These are phyloP conservation scores for Aspergillus steynii DNA, from an alignment of 495 filamentous ascomycete genomes.

Conservation along the genomic window DNA sequence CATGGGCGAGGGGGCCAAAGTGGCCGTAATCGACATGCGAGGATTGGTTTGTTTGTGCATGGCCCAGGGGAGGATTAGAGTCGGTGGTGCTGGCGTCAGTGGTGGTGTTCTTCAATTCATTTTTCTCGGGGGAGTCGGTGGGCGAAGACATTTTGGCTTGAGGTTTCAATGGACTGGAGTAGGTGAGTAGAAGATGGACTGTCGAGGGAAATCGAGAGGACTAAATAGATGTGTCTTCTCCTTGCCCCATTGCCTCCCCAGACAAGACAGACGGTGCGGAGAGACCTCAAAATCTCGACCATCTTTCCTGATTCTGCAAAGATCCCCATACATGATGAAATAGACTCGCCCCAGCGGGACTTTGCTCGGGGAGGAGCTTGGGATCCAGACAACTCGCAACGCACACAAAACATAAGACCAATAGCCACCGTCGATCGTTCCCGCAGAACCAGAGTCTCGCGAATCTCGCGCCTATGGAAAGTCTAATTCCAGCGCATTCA, in stretches of 20 bases:
- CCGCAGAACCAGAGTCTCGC: background rate
- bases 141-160: slow-evolving; percentile 1
- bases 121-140: slow-evolving; percentile 8
- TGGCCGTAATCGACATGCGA: slow-evolving; percentile 35
- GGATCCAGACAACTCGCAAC: background rate
- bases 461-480: background rate
- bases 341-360: background rate
- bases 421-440: background rate
- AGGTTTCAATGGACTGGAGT: background rate
- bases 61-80: background rate
- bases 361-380: background rate
- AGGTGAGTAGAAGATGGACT: no score
- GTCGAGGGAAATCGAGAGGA: background rate
- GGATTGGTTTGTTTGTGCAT: slow-evolving; percentile 8
- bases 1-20: slow-evolving; percentile 59
- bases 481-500: background rate
- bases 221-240: no score
- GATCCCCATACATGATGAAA: background rate
- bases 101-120: slow-evolving; percentile 18
- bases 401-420: background rate
- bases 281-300: background rate
- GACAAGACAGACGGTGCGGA: background rate
- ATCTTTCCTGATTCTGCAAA: background rate
- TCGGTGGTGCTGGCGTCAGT: slow-evolving; percentile 5
- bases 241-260: background rate